Conservation (phyloP, 306 rosid genomes). For the Pyrus betulifolia region DNA sequence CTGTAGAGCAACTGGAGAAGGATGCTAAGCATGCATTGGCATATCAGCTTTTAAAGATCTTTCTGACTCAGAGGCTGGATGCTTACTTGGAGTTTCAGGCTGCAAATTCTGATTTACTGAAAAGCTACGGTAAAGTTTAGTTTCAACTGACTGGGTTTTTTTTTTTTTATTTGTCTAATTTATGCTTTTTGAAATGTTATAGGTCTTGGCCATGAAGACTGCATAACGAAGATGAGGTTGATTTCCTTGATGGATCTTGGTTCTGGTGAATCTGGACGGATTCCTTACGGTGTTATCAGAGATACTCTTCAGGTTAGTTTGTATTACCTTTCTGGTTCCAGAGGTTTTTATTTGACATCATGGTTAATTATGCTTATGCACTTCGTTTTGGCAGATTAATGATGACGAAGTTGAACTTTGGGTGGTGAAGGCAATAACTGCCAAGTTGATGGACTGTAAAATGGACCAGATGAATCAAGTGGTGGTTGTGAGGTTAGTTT, state of each 20-base stretch:
- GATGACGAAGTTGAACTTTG: constrained; percentile 77
- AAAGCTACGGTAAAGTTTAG: constrained; percentile 52
- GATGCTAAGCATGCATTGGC: constrained; percentile 66
- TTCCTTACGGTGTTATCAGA: constrained; percentile 62
- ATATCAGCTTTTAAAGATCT: constrained; percentile 81
- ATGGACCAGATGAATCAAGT: constrained; percentile 95
- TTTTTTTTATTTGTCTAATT: background rate
- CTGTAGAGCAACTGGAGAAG: constrained; percentile 81
- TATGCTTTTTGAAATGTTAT: constrained; percentile 8
- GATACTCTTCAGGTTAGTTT: constrained; percentile 64
- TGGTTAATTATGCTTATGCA: background rate
- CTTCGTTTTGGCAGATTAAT: constrained; percentile 42
- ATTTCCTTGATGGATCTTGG: constrained; percentile 85
- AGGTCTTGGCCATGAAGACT: constrained; percentile 90
- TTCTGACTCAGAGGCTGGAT: constrained; percentile 77
- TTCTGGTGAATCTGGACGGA: constrained; percentile 53
- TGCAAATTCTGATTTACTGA: constrained; percentile 64
- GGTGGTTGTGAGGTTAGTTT: constrained; percentile 63
- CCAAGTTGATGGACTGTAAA: constrained; percentile 81
- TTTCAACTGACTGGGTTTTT: background rate
- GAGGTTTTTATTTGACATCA: background rate
- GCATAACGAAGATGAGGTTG: constrained; percentile 72
- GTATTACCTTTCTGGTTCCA: constrained; percentile 1
- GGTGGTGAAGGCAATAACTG: constrained; percentile 85
- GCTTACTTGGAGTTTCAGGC: constrained; percentile 70